Base-by-base conservation (phyloP, 2,329 filamentous ascomycete species). In the Claviceps sp. region DNA sequence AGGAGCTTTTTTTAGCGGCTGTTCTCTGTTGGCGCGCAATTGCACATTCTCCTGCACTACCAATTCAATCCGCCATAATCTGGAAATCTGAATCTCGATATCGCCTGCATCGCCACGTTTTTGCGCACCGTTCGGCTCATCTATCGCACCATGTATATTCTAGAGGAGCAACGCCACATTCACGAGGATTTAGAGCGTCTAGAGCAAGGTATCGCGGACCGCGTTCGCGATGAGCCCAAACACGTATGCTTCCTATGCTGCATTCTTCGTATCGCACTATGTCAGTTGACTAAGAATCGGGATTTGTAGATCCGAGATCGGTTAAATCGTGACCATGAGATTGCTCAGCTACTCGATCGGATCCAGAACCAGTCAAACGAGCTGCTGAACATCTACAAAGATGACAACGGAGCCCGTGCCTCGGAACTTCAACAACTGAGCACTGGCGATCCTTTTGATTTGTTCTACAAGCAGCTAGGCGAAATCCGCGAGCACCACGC, bases 161-260 rank as follows among this genome's bases (percentile, higher is more conserved):
- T 96, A 57, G 94, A 98, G 74, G 90, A 97, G 61, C 86, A 97
- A 71, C 81, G 93, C 61, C 89, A 88, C 63, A 81, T 96, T 61
- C 90, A 96, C 62, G 93, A 98, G 79, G 93, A 98, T 70, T 74
- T 98, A 49, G 93, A 98, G 76, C 84, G 93, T 57, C 79, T 98
- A 54, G 93, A 98, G 71, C 89, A 95, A 68, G 93, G 87, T 51
- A 85, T 96, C 62, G 85, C 88, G 51, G 90, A 97, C 71, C 86
- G 90, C 62, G 81, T 94, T 55, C 77, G 82, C 56, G 89, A 96
- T 59, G 89, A 97, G 58, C 90, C 91, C 46, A 87, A 85, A 69
- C 86, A 91, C 68, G 88, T 90, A 73, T 68, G 82, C 74, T 51
- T 11, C 17, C 49, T 34, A 39, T 16, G 11, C 17, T 46, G 38